Percentiles rank a stretch among this genome's conserved stretches.
Conservation (phyloP, 73 alveolate species). For the Stentor roeselii region DNA sequence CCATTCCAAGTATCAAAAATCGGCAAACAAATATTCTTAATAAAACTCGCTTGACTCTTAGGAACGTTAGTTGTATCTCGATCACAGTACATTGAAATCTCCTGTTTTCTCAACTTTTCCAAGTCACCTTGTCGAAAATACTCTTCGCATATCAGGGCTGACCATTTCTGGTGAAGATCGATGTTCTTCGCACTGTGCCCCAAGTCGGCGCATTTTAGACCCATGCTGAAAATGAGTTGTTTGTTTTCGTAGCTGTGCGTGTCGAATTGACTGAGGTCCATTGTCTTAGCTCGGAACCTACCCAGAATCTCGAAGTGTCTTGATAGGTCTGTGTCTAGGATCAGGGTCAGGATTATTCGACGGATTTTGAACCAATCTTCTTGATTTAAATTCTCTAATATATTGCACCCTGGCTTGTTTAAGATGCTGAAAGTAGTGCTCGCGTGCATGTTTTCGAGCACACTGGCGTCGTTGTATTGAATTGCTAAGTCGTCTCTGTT, state of each 20-base stretch:
- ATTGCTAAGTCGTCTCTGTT: constrained; percentile 34
- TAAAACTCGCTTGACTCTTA: constrained; percentile 27
- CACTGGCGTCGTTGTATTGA: constrained; percentile 42
- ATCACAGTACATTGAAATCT: constrained; percentile 19
- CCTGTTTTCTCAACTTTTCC: constrained; percentile 1
- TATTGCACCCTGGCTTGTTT: constrained; percentile 36
- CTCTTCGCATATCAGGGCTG: constrained; percentile 10
- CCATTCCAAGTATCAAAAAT: constrained; percentile 1
- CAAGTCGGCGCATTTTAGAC: neutral
- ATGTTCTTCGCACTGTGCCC: constrained; percentile 28
- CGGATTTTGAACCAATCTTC: constrained; percentile 28
- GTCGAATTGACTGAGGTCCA: neutral
- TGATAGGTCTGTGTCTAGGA: constrained; percentile 27
- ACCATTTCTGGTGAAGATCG: constrained; percentile 1
- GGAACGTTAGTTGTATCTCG: constrained; percentile 8
- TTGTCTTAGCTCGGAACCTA: neutral
- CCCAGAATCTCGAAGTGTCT: constrained; percentile 21
- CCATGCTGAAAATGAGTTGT: neutral
- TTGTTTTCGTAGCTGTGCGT: neutral
- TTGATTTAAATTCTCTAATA: constrained; percentile 23
- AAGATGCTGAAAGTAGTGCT: constrained; percentile 32
- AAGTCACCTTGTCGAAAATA: constrained; percentile 19
- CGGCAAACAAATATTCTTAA: constrained; percentile 23
- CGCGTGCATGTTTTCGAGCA: constrained; percentile 41
- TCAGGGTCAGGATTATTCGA: neutral